A percentile compares a stretch with the other conserved stretches of the same genome.
These are phyloP conservation scores for Peronosclerospora sorghi DNA, from an alignment of 352 stramenopile genomes.

Conservation along the genomic window DNA sequence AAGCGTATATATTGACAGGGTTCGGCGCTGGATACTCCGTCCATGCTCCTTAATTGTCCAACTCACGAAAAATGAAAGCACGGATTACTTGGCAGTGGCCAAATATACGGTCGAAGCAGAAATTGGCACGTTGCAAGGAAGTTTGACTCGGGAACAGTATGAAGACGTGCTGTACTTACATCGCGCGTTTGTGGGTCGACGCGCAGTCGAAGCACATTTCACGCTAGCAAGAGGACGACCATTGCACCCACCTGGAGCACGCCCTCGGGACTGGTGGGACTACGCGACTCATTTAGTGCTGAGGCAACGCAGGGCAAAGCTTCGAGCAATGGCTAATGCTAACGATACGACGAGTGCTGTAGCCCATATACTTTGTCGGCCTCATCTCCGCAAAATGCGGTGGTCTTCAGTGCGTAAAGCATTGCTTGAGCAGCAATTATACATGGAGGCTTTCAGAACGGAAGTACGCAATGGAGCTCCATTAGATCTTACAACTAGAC, in stretches of 20 bases:
- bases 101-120: slow-evolving; percentile 60
- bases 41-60: slow-evolving; percentile 46
- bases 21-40: slow-evolving; percentile 33
- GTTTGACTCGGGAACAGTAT: slow-evolving; percentile 65
- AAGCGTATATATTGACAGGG: not conserved
- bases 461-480: slow-evolving; percentile 31
- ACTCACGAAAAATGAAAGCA: slow-evolving; percentile 73
- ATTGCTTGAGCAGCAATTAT: slow-evolving; percentile 40
- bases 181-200: slow-evolving; percentile 45
- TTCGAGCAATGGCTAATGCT: slow-evolving; percentile 4
- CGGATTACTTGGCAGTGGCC: slow-evolving; percentile 45
- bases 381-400: slow-evolving; percentile 27
- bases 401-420: slow-evolving; percentile 51
- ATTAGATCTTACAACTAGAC: slow-evolving; percentile 29
- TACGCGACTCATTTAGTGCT: slow-evolving; percentile 45
- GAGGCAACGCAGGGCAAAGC: slow-evolving; percentile 20
- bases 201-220: slow-evolving; percentile 60
- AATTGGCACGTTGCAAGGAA: slow-evolving; percentile 33
- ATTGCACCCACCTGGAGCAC: slow-evolving; percentile 28
- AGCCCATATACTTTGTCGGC: slow-evolving; percentile 3
- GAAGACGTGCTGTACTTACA: slow-evolving; percentile 71
- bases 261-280: slow-evolving; percentile 67
- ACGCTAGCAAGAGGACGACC: slow-evolving; percentile 41
- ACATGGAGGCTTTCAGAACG: slow-evolving; percentile 42
- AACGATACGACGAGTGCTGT: not conserved